Evolutionary conservation across 2,329 filamentous ascomycete species (phyloP).

Genomic region (Penicillium sp.): DNA sequence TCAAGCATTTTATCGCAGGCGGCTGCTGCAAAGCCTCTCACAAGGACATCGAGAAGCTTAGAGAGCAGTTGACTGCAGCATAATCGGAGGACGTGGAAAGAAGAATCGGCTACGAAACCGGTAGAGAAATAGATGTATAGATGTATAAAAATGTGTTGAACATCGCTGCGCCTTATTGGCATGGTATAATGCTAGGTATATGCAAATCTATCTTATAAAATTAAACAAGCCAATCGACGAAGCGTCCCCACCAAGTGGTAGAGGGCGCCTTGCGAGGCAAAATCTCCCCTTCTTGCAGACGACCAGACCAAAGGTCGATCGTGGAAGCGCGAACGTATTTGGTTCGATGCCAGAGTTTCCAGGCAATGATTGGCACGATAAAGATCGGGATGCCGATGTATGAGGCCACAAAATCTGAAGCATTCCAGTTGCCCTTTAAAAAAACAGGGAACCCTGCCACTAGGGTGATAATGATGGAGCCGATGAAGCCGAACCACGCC

Average conservation of each 20-base stretch:
- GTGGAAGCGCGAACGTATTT: slow-evolving; percentile 39
- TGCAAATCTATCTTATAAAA: slow-evolving; percentile 15
- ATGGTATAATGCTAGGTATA: slow-evolving; percentile 17
- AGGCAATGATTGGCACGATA: slow-evolving; percentile 46
- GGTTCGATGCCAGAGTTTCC: slow-evolving; percentile 46
- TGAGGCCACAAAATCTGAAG: slow-evolving; percentile 43
- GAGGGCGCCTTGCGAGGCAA: slow-evolving; percentile 16
- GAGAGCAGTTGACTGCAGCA: slow-evolving; percentile 20
- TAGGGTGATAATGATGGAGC: slow-evolving; percentile 64
- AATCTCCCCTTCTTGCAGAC: slow-evolving; percentile 37
- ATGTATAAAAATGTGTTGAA: slow-evolving; percentile 6
- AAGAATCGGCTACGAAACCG: slow-evolving; percentile 14
- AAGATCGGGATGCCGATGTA: slow-evolving; percentile 50
- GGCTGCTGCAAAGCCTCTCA: slow-evolving; percentile 53
- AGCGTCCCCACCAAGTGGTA: slow-evolving; percentile 26
- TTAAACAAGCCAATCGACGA: slow-evolving; percentile 33
- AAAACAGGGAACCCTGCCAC: slow-evolving; percentile 68
- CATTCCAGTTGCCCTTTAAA: slow-evolving; percentile 37
- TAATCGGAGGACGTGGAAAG: not conserved
- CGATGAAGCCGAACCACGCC: slow-evolving; percentile 62
- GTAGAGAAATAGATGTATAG: not conserved
- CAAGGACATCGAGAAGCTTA: slow-evolving; percentile 38
- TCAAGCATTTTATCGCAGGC: slow-evolving; percentile 45
- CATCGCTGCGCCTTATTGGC: not conserved
- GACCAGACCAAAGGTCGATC: slow-evolving; percentile 39